Percentiles rank a stretch among this genome's conserved stretches.
Conservation (phyloP, 768 basidiomycete species). For the Naganishia randhawae region DNA sequence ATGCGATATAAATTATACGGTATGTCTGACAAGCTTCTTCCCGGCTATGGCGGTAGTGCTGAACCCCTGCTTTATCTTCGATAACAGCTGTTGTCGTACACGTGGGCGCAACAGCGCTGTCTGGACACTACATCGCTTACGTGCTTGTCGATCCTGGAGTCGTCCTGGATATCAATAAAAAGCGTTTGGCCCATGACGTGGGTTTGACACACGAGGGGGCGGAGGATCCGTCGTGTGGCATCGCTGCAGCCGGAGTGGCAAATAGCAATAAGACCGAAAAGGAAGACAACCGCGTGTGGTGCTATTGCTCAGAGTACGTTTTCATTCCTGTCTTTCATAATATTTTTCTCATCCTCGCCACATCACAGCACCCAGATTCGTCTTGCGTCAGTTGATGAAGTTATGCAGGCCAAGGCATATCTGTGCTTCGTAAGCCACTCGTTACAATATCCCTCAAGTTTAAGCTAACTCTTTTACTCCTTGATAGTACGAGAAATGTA, state of each 20-base stretch:
- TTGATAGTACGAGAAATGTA: constrained; percentile 18
- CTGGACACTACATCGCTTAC: constrained; percentile 88
- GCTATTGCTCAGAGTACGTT: constrained; percentile 73
- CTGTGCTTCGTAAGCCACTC: constrained; percentile 61
- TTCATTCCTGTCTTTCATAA: background rate
- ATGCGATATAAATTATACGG: constrained; percentile 49
- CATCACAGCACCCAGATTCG: constrained; percentile 64
- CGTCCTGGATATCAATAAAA: constrained; percentile 35
- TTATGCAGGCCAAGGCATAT: constrained; percentile 85
- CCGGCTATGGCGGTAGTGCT: background rate
- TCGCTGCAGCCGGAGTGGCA: background rate
- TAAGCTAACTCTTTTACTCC: background rate
- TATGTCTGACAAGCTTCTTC: background rate
- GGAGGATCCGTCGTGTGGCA: background rate
- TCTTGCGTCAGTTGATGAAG: constrained; percentile 76
- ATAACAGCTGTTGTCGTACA: constrained; percentile 48
- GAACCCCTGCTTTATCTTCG: background rate
- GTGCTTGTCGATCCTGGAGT: constrained; percentile 47
- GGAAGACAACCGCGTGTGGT: constrained; percentile 65
- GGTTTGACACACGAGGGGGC: background rate
- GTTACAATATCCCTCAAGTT: background rate
- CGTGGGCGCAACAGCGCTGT: constrained; percentile 56
- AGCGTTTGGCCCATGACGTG: background rate
- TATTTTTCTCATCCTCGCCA: background rate
- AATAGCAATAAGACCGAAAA: background rate